Conservation (phyloP, 495 filamentous ascomycete genomes). For the Sporormia fimetaria region DNA sequence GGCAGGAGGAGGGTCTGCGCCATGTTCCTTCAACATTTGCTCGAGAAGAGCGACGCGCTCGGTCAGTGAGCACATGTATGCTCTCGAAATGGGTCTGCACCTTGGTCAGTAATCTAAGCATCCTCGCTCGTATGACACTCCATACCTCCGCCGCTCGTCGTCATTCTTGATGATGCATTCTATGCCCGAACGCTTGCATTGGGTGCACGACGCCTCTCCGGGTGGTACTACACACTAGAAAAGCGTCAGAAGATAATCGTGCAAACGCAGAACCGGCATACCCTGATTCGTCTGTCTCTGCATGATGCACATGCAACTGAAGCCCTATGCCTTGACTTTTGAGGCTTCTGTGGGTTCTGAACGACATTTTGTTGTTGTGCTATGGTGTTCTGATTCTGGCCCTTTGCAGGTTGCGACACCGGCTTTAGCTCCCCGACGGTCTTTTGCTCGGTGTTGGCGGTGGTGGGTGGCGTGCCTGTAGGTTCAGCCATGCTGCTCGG, state of each 20-base stretch:
- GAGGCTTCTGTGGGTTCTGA: conserved; percentile 14
- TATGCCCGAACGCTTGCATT: conserved; percentile 41
- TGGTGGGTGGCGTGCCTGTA: conserved; percentile 4
- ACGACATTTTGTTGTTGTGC: not conserved
- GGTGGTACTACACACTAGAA: conserved; percentile 41
- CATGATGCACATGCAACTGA: conserved; percentile 34
- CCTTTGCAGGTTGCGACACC: not conserved
- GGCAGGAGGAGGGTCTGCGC: conserved; percentile 39
- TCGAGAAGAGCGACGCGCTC: conserved; percentile 42
- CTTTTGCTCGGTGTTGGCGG: conserved; percentile 2
- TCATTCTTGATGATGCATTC: conserved; percentile 47
- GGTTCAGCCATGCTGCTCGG: no score
- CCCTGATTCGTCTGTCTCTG: conserved; percentile 42
- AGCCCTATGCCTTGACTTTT: conserved; percentile 26
- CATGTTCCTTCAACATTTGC: conserved; percentile 39
- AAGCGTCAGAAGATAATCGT: conserved; percentile 2
- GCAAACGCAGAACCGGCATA: conserved; percentile 9
- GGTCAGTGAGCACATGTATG: conserved; percentile 45
- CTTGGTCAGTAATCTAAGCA: not conserved
- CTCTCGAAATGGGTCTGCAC: conserved; percentile 43
- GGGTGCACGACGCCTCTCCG: conserved; percentile 40
- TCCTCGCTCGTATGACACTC: not conserved
- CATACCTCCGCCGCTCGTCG: conserved; percentile 42
- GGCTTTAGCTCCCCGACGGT: conserved; percentile 7
- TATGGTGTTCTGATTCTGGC: conserved; percentile 2